Percentiles rank a stretch among this genome's conserved stretches.
Conservation (phyloP, 163 green algal species). For the Prototheca wickerhamii region DNA sequence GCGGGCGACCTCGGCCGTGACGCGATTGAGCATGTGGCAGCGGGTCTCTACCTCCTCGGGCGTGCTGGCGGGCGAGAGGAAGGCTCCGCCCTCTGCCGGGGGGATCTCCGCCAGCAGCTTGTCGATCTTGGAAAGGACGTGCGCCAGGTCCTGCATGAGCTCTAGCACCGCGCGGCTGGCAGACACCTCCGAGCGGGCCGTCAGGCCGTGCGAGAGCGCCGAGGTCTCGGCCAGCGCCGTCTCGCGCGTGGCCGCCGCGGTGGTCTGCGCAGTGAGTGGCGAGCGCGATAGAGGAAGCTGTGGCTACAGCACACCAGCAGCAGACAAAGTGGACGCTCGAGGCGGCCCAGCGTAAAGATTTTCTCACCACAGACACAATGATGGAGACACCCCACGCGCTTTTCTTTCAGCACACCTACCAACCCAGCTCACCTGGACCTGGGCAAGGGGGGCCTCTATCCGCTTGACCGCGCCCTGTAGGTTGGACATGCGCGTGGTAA, state of each 20-base stretch:
- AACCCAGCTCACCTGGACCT: slow-evolving; percentile 46
- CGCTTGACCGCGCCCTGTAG: slow-evolving; percentile 75
- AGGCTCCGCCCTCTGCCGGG: slow-evolving; percentile 11
- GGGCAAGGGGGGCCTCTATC: slow-evolving; percentile 73
- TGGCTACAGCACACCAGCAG: too few species aligned
- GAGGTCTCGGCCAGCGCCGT: slow-evolving; percentile 47
- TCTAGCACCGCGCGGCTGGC: slow-evolving; percentile 66
- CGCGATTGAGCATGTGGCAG: slow-evolving; percentile 70
- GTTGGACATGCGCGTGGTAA: slow-evolving; percentile 73
- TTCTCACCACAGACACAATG: not conserved
- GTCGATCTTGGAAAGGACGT: slow-evolving; percentile 83
- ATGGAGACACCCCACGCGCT: too few species aligned
- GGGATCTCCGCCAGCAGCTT: slow-evolving; percentile 78
- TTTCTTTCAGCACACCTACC: not conserved
- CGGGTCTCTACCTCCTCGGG: slow-evolving; percentile 43
- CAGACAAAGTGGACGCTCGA: too few species aligned
- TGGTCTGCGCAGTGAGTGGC: not conserved
- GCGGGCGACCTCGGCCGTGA: slow-evolving; percentile 69
- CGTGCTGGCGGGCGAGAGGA: not conserved
- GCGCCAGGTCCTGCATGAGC: slow-evolving; percentile 78
- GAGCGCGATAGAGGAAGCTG: too few species aligned
- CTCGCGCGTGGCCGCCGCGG: not conserved
- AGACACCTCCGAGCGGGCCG: slow-evolving; percentile 56
- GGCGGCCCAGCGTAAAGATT: too few species aligned
- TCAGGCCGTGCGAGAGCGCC: slow-evolving; percentile 61